Evolutionary conservation across 2,329 filamentous ascomycete genomes (phyloP).

Genomic region (Eurotiales sp.): DNA sequence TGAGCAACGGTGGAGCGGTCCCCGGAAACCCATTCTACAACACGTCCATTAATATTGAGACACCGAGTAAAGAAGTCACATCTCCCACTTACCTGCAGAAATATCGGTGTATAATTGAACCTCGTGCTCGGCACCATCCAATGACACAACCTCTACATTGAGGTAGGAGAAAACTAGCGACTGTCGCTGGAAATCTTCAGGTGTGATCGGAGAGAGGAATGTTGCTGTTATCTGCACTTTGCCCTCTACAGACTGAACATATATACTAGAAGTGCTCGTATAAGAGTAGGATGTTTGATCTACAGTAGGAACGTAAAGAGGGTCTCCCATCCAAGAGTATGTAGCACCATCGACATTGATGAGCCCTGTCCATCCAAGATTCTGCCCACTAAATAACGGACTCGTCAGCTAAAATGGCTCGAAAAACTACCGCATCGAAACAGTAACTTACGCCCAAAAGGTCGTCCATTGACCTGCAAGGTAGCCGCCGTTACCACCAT

Average conservation of each 20-base stretch:
- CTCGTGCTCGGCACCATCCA: slow-evolving; percentile 60
- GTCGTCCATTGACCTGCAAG: slow-evolving; percentile 66
- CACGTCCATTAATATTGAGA: not conserved
- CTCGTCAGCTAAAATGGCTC: too few species aligned
- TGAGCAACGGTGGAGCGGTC: slow-evolving; percentile 54
- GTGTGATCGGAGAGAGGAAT: slow-evolving; percentile 68
- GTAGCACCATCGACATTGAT: slow-evolving; percentile 62
- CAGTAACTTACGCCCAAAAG: slow-evolving; percentile 64
- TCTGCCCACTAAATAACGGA: slow-evolving; percentile 46
- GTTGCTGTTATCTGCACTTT: slow-evolving; percentile 63
- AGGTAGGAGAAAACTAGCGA: slow-evolving; percentile 70
- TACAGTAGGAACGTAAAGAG: slow-evolving; percentile 42
- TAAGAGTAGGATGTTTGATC: slow-evolving; percentile 64
- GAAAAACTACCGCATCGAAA: too few species aligned
- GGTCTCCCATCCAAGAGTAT: slow-evolving; percentile 65
- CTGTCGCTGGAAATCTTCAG: slow-evolving; percentile 62
- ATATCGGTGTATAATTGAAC: slow-evolving; percentile 72
- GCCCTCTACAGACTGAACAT: slow-evolving; percentile 61
- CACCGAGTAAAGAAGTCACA: not conserved
- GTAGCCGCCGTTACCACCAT: slow-evolving; percentile 62
- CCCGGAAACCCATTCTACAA: slow-evolving; percentile 67
- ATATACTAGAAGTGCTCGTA: slow-evolving; percentile 68
- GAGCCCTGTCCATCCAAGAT: slow-evolving; percentile 64
- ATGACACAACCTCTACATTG: slow-evolving; percentile 58
- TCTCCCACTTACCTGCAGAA: slow-evolving; percentile 55